These are phyloP conservation scores for Termitomyces sp. DNA, from an alignment of 768 basidiomycete genomes.

Conservation along the genomic window DNA sequence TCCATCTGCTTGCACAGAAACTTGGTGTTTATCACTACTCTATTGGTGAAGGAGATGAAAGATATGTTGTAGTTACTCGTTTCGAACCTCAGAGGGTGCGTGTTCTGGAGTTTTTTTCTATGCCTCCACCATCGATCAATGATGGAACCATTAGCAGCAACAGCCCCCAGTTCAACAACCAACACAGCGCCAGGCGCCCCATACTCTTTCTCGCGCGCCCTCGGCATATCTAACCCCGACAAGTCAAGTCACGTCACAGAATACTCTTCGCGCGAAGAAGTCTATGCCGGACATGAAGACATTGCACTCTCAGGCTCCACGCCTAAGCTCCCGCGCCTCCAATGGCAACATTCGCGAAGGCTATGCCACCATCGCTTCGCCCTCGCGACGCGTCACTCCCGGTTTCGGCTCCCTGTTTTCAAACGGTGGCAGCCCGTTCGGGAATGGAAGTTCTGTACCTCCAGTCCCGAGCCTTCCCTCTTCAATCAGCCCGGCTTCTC, in stretches of 20 bases:
- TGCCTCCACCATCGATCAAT: slow-evolving; percentile 3
- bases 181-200: slow-evolving; percentile 42
- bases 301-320: slow-evolving; percentile 71
- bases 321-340: slow-evolving; percentile 73
- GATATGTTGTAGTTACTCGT: slow-evolving; percentile 91
- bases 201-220: slow-evolving; percentile 76
- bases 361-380: slow-evolving; percentile 82
- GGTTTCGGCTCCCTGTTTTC: slow-evolving; percentile 70
- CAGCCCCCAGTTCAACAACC: slow-evolving; percentile 38
- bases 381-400: slow-evolving; percentile 69
- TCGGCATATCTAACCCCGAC: slow-evolving; percentile 71
- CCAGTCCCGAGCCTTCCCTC: slow-evolving; percentile 75
- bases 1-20: slow-evolving; percentile 95
- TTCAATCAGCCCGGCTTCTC: slow-evolving; percentile 33
- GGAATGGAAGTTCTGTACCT: slow-evolving; percentile 41
- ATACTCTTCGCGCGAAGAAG: slow-evolving; percentile 84
- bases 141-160: slow-evolving; percentile 14
- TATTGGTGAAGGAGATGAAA: slow-evolving; percentile 86
- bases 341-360: slow-evolving; percentile 87
- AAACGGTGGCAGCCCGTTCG: slow-evolving; percentile 42
- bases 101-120: slow-evolving; percentile 10
- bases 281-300: slow-evolving; percentile 98
- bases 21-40: slow-evolving; percentile 94
- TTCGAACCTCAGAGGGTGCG: slow-evolving; percentile 79
- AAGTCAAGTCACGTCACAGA: slow-evolving; percentile 38